Conservation (phyloP, 2,329 filamentous ascomycete genomes). For the Talaromyces sp. region DNA sequence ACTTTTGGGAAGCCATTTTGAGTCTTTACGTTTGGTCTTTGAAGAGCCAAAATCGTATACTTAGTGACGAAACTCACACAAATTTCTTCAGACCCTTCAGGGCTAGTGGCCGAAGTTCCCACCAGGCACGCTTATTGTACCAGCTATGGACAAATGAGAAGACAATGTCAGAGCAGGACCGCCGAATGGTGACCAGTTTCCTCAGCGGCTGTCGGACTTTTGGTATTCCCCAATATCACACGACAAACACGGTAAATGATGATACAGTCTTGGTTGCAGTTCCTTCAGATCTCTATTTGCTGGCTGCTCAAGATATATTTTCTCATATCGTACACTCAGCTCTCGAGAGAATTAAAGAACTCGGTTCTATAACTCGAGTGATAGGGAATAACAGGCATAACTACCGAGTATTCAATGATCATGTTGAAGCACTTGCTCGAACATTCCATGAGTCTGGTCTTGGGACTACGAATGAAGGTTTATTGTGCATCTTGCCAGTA, state of each 20-base stretch:
- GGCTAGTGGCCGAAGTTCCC: not conserved
- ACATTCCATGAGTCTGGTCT: not conserved
- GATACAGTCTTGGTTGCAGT: not conserved
- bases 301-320: slow-evolving; percentile 13
- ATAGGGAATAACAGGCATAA: not conserved
- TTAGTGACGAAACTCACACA: not conserved
- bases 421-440: not conserved
- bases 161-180: not conserved
- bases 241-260: not conserved
- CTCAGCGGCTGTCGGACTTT: too few species aligned
- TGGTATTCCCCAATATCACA: too few species aligned
- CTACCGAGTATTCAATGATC: slow-evolving; percentile 6
- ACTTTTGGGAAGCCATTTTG: not conserved
- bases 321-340: too few species aligned
- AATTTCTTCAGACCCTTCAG: not conserved
- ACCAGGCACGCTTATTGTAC: not conserved
- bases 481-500: not conserved
- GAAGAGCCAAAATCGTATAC: not conserved
- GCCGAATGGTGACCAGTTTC: too few species aligned
- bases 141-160: not conserved
- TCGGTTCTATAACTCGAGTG: too few species aligned
- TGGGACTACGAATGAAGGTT: not conserved
- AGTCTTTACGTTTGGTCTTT: not conserved
- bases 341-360: too few species aligned
- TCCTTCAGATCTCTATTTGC: not conserved